These are phyloP conservation scores for Flaveria ramosissima DNA, from an alignment of 129 eudicot species.

Conservation along the genomic window DNA sequence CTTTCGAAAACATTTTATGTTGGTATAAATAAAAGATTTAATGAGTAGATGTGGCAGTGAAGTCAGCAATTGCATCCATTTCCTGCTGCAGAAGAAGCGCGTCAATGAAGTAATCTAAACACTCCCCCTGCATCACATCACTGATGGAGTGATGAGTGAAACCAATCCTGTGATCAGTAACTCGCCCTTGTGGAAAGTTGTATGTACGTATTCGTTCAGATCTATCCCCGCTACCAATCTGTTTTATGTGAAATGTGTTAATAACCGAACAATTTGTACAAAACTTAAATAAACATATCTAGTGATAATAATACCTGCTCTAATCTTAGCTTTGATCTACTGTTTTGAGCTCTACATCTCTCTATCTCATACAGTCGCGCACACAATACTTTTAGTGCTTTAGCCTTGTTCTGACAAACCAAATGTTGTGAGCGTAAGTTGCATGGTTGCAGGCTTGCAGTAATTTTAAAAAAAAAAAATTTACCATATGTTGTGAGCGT, in stretches of 20 bases:
- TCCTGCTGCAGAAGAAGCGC: slow-evolving; percentile 93
- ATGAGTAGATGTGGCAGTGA: slow-evolving; percentile 29
- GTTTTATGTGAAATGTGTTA: background rate
- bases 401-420: slow-evolving; percentile 80
- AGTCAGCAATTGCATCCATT: slow-evolving; percentile 85
- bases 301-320: slow-evolving; percentile 63
- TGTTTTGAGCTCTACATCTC: slow-evolving; percentile 54
- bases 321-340: slow-evolving; percentile 77
- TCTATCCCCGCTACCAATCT: slow-evolving; percentile 99
- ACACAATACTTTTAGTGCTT: slow-evolving; percentile 89
- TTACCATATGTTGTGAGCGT: slow-evolving; percentile 89
- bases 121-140: slow-evolving; percentile 81
- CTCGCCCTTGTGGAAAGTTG: slow-evolving; percentile 98
- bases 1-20: slow-evolving; percentile 2
- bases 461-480: too few species aligned
- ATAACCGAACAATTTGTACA: slow-evolving; percentile 7
- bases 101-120: slow-evolving; percentile 68
- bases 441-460: background rate
- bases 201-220: slow-evolving; percentile 97
- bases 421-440: too few species aligned
- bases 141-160: slow-evolving; percentile 78
- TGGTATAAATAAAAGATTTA: background rate
- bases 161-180: slow-evolving; percentile 94
- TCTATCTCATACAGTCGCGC: slow-evolving; percentile 86
- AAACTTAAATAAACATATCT: background rate